Conservation (phyloP, 2,329 filamentous ascomycete genomes). For the Ceratocystiopsis minuta region DNA sequence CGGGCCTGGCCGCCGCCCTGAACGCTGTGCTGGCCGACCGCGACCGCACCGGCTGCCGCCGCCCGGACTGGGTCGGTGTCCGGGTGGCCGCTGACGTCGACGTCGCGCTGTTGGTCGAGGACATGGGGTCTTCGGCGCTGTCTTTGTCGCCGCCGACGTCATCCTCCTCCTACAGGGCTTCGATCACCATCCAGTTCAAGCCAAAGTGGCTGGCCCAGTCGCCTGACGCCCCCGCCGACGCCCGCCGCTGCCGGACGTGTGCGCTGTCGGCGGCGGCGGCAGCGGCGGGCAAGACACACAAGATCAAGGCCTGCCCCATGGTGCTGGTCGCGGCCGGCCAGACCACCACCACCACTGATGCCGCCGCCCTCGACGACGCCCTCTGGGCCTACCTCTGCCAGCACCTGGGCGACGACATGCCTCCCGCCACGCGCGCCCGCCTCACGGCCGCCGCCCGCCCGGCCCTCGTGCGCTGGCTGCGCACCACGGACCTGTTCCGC, state of each 20-base stretch:
- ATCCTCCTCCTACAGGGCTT: neutral
- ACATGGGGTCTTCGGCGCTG: slow-evolving; percentile 32
- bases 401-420: slow-evolving; percentile 18
- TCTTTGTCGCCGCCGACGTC: slow-evolving; percentile 8
- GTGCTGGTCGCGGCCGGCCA: slow-evolving; percentile 5
- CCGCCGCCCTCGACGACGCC: slow-evolving; percentile 3
- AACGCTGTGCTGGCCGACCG: slow-evolving; percentile 34
- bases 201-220: slow-evolving; percentile 73
- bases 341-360: neutral
- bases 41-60: slow-evolving; percentile 12
- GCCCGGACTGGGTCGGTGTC: slow-evolving; percentile 28
- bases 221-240: slow-evolving; percentile 44
- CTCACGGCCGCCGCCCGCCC: slow-evolving; percentile 10
- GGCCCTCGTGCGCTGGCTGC: slow-evolving; percentile 21
- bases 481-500: slow-evolving; percentile 20
- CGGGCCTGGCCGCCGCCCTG: slow-evolving; percentile 24
- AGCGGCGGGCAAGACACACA: slow-evolving; percentile 1
- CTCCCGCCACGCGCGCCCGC: slow-evolving; percentile 12
- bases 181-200: slow-evolving; percentile 51
- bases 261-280: slow-evolving; percentile 27
- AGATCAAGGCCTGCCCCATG: slow-evolving; percentile 10
- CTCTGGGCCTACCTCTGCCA: slow-evolving; percentile 14
- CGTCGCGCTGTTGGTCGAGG: slow-evolving; percentile 52
- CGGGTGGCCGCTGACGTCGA: slow-evolving; percentile 35
- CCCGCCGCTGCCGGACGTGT: slow-evolving; percentile 57